Percentiles rank a stretch among this genome's conserved stretches.
These are phyloP conservation scores for Psidium guajava DNA, from an alignment of 345 rosid species.

Conservation along the genomic window DNA sequence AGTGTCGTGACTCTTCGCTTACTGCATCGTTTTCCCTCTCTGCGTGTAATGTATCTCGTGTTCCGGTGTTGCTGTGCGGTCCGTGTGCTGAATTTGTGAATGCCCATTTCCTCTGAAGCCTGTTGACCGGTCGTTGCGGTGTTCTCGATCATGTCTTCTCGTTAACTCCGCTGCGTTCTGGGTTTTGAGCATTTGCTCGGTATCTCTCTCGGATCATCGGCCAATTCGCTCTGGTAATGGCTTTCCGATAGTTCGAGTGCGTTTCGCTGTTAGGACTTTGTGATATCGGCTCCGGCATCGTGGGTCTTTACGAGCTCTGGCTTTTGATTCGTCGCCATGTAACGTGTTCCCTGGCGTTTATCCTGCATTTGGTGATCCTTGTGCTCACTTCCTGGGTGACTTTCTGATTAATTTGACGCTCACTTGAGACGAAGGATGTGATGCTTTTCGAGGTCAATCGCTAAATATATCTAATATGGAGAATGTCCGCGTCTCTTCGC, in stretches of 20 bases:
- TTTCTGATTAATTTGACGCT: conserved; percentile 2
- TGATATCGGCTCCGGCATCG: conserved; percentile 1
- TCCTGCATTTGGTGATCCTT: neutral
- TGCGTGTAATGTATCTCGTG: neutral
- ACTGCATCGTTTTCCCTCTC: neutral
- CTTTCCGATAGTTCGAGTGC: conserved; percentile 28
- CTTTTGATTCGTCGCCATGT: conserved; percentile 20
- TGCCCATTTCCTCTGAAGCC: conserved; percentile 17
- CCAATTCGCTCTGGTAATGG: conserved; percentile 17
- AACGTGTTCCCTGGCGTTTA: conserved; percentile 6
- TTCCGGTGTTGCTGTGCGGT: neutral
- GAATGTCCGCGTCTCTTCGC: conserved; percentile 17
- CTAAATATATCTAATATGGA: conserved; percentile 24
- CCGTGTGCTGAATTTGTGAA: conserved; percentile 4
- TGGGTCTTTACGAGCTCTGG: neutral
- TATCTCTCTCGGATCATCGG: conserved; percentile 3
- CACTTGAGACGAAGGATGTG: conserved; percentile 19
- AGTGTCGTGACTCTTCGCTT: too few relatives aligned
- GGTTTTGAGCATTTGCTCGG: neutral
- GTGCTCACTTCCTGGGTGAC: neutral
- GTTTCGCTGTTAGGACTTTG: neutral
- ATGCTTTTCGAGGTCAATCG: conserved; percentile 12
- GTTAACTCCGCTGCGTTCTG: conserved; percentile 8
- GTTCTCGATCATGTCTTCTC: conserved; percentile 21
- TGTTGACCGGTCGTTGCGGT: neutral